phyloP scores from a whole-genome alignment of 257 asterid species.

The Paulownia fortunei region DNA sequence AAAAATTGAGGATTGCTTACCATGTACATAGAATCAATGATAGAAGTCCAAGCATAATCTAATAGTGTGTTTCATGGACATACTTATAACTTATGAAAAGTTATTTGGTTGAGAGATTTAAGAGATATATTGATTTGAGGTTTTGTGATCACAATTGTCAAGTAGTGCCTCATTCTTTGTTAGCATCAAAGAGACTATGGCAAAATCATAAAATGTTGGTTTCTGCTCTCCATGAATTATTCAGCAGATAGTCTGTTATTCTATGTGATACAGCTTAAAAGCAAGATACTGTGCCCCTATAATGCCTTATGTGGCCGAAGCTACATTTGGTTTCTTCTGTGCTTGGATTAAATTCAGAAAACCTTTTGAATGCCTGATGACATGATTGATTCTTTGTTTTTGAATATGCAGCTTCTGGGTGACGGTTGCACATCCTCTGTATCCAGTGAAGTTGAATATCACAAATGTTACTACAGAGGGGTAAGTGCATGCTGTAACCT shows the following conservation, averaged over 20 bases:
- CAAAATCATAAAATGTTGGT: not conserved
- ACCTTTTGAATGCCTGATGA: slow-evolving; percentile 15
- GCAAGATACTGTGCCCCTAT: slow-evolving; percentile 15
- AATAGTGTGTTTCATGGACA: not conserved
- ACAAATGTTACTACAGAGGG: slow-evolving; percentile 80
- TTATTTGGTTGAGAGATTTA: not conserved
- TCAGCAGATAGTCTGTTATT: slow-evolving; percentile 9
- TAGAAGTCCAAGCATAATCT: not conserved
- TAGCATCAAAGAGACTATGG: not conserved
- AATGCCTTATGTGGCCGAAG: not conserved
- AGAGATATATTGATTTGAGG: not conserved
- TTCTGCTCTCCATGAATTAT: slow-evolving; percentile 10
- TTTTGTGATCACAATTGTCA: slow-evolving; percentile 1
- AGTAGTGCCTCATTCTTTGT: not conserved
- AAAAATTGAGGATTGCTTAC: slow-evolving; percentile 5
- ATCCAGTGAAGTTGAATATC: slow-evolving; percentile 74
- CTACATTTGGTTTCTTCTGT: not conserved
- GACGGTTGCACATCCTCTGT: slow-evolving; percentile 69
- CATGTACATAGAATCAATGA: not conserved
- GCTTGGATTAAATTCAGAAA: not conserved
- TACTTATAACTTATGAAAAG: slow-evolving; percentile 2
- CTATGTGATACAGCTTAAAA: slow-evolving; percentile 10
- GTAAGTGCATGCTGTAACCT: slow-evolving; percentile 51
- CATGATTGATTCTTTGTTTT: slow-evolving; percentile 21
- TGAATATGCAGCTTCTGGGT: slow-evolving; percentile 78